Conservation (phyloP, 2,329 filamentous ascomycete genomes). For the Torrubiella hemipterigena region DNA sequence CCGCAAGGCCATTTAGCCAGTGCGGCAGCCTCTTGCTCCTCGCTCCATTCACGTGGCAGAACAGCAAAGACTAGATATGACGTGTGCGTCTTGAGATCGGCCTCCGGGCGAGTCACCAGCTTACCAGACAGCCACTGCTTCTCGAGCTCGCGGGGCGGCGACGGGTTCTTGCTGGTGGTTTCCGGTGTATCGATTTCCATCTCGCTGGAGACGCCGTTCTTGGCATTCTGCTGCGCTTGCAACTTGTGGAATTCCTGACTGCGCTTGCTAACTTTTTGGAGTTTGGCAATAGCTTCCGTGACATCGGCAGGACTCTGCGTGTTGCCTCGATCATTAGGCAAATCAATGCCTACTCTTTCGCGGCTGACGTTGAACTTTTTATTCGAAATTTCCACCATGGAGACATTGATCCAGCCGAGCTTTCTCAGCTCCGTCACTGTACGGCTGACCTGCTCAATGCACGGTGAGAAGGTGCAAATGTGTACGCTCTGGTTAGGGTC, state of each 20-base stretch:
- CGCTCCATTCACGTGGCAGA: constrained; percentile 75
- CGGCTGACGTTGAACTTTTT: constrained; percentile 70
- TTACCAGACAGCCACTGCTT: constrained; percentile 66
- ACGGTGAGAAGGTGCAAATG: constrained; percentile 91
- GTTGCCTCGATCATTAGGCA: constrained; percentile 54
- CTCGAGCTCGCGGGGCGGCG: constrained; percentile 12
- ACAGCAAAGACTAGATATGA: constrained; percentile 94
- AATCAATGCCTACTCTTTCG: constrained; percentile 63
- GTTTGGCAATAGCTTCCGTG: constrained; percentile 61
- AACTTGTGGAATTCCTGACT: constrained; percentile 51
- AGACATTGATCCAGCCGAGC: constrained; percentile 80
- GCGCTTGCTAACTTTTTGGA: constrained; percentile 62
- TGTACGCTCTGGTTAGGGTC: constrained; percentile 61
- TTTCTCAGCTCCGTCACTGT: constrained; percentile 73
- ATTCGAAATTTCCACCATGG: constrained; percentile 83
- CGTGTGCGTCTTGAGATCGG: constrained; percentile 89
- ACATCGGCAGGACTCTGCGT: constrained; percentile 62
- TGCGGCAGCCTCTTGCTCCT: constrained; percentile 64
- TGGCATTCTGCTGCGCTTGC: constrained; percentile 13
- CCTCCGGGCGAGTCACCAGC: constrained; percentile 68
- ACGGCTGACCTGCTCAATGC: constrained; percentile 87
- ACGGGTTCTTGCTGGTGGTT: constrained; percentile 12
- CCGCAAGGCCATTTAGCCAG: constrained; percentile 52
- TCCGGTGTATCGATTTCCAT: constrained; percentile 26
- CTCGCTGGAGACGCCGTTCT: constrained; percentile 20